These are phyloP conservation scores for Phycomyces nitens DNA, from an alignment of 192 early-diverging fungal genomes.

Conservation along the genomic window DNA sequence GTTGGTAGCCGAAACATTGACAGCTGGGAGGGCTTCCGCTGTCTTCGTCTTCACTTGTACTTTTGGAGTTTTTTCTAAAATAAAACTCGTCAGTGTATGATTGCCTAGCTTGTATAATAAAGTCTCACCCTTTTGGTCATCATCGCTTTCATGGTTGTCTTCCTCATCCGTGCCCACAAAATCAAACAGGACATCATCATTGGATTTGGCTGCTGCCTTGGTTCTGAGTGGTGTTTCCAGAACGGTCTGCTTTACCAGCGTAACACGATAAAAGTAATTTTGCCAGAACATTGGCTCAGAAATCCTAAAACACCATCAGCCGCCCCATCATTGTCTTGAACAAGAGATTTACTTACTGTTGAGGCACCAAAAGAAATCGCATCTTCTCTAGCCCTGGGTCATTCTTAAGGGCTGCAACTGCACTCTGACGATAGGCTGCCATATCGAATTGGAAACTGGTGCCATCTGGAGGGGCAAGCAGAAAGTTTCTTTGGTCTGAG, in stretches of 20 bases:
- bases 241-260: slow-evolving; percentile 48
- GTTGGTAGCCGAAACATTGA: not conserved
- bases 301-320: too few species aligned
- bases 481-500: slow-evolving; percentile 59
- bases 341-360: slow-evolving; percentile 36
- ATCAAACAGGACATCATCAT: slow-evolving; percentile 28
- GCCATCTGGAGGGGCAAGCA: slow-evolving; percentile 57
- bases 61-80: not conserved
- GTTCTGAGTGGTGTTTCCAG: slow-evolving; percentile 17
- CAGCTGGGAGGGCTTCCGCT: not conserved
- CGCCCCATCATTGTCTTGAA: too few species aligned
- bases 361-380: slow-evolving; percentile 67
- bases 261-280: slow-evolving; percentile 70
- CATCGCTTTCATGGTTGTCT: slow-evolving; percentile 13
- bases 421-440: slow-evolving; percentile 48
- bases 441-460: slow-evolving; percentile 63
- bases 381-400: slow-evolving; percentile 55
- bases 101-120: too few species aligned
- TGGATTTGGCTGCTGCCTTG: slow-evolving; percentile 2
- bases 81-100: too few species aligned
- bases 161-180: not conserved
- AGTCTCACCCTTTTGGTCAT: too few species aligned
- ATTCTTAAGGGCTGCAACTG: slow-evolving; percentile 50
- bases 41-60: not conserved
- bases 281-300: slow-evolving; percentile 62